A percentile compares a stretch with the other conserved stretches of the same genome.
Conservation (phyloP, 768 basidiomycete species). For the Tylopilus balloui region DNA sequence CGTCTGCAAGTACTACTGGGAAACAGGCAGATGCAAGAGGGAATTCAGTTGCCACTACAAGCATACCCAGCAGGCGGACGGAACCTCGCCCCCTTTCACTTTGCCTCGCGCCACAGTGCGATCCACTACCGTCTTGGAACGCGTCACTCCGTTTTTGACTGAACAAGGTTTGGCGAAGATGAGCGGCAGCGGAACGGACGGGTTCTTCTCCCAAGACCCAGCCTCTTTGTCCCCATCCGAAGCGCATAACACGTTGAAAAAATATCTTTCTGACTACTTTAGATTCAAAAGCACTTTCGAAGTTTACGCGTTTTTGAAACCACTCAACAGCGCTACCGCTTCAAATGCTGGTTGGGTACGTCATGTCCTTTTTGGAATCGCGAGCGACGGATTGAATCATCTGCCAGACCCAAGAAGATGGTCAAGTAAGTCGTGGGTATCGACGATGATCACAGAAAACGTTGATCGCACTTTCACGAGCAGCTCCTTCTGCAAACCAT, state of each 20-base stretch:
- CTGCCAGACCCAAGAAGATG: conserved; percentile 43
- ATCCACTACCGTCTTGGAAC: conserved; percentile 17
- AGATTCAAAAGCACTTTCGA: conserved; percentile 39
- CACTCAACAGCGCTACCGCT: conserved; percentile 36
- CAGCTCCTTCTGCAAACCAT: conserved; percentile 40
- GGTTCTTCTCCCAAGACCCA: conserved; percentile 36
- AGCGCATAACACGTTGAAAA: conserved; percentile 42
- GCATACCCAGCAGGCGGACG: conserved; percentile 29
- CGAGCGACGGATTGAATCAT: neutral
- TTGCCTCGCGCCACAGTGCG: conserved; percentile 1
- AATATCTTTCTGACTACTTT: conserved; percentile 41
- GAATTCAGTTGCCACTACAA: conserved; percentile 43
- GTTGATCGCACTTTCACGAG: neutral
- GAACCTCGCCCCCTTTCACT: conserved; percentile 7
- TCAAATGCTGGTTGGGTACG: conserved; percentile 42
- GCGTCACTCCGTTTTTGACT: conserved; percentile 43
- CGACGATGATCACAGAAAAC: conserved; percentile 1
- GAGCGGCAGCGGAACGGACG: conserved; percentile 39
- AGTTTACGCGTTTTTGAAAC: conserved; percentile 42
- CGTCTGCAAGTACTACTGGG: conserved; percentile 47
- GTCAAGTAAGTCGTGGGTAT: conserved; percentile 38
- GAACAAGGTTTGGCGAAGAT: conserved; percentile 43
- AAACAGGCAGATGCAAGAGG: conserved; percentile 40
- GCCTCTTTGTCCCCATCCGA: conserved; percentile 40
- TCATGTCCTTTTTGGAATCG: conserved; percentile 1